Percentiles rank a stretch among this genome's conserved stretches.
Evolutionary conservation across 2,329 filamentous ascomycete species (phyloP).

Genomic region (Aureobasidium zeae): DNA sequence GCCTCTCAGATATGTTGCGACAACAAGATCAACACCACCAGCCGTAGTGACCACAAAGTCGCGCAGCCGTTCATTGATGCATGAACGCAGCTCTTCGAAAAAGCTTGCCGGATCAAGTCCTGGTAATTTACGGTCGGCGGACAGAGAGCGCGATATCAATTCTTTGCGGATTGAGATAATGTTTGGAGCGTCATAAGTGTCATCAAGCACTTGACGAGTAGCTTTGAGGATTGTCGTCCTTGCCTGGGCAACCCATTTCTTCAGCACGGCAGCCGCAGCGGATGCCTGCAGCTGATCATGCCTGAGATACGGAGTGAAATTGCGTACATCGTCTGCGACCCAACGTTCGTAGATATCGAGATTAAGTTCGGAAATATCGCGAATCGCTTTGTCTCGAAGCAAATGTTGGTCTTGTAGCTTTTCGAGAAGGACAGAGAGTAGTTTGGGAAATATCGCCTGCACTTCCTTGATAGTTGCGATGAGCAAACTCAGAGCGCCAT

Average conservation of each 20-base stretch:
- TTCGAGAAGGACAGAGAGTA: constrained; percentile 59
- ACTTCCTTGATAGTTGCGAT: constrained; percentile 69
- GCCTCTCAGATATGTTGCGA: background rate
- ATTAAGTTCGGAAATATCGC: constrained; percentile 58
- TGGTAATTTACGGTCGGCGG: constrained; percentile 14
- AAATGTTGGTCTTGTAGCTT: constrained; percentile 61
- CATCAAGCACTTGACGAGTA: constrained; percentile 2
- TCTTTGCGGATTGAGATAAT: constrained; percentile 13
- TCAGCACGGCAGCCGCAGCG: constrained; percentile 33
- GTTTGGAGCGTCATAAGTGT: background rate
- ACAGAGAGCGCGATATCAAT: constrained; percentile 4
- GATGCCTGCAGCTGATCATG: constrained; percentile 54
- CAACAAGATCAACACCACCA: background rate
- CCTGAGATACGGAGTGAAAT: constrained; percentile 79
- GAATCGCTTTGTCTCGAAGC: constrained; percentile 60
- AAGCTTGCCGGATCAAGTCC: constrained; percentile 16
- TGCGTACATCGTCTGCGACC: constrained; percentile 72
- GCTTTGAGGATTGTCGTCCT: constrained; percentile 57
- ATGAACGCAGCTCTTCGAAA: constrained; percentile 14
- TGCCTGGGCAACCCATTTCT: constrained; percentile 63
- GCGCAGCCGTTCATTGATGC: constrained; percentile 13
- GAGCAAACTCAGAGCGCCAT: constrained; percentile 62
- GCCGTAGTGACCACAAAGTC: background rate
- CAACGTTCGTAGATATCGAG: constrained; percentile 70
- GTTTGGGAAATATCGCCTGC: constrained; percentile 63